These are phyloP conservation scores for Leucoagaricus sp. DNA, from an alignment of 1,284 basidiomycete species.

Conservation along the genomic window DNA sequence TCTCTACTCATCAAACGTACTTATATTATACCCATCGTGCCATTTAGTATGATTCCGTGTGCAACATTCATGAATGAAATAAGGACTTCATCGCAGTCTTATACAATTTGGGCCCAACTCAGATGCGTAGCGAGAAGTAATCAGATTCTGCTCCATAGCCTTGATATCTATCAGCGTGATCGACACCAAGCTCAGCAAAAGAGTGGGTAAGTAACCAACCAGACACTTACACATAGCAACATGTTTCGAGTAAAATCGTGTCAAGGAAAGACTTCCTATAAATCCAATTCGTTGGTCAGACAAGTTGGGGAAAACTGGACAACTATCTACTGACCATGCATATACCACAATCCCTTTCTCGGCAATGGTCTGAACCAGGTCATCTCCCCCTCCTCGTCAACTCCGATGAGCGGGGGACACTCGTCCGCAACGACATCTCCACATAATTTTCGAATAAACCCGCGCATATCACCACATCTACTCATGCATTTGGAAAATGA, in stretches of 20 bases:
- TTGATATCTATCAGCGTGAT: too few species aligned
- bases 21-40: too few species aligned
- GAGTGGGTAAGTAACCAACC: background rate
- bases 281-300: too few species aligned
- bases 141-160: constrained; percentile 57
- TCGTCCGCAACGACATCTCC: constrained; percentile 46
- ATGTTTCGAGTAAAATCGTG: constrained; percentile 58
- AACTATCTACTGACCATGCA: constrained; percentile 19
- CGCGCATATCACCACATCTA: constrained; percentile 43
- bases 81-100: too few species aligned
- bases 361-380: constrained; percentile 49
- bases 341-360: constrained; percentile 57
- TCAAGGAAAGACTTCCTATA: constrained; percentile 54
- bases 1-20: too few species aligned
- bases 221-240: constrained; percentile 56
- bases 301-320: background rate
- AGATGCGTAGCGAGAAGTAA: too few species aligned
- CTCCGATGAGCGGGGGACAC: constrained; percentile 54
- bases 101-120: too few species aligned
- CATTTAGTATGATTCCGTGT: too few species aligned
- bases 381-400: constrained; percentile 60
- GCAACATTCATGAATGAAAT: too few species aligned
- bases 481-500: too few species aligned
- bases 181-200: background rate
- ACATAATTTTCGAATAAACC: constrained; percentile 34